phyloP scores from a whole-genome alignment of 2,329 filamentous ascomycete genomes.

The Coleophoma eucalyptorum region DNA sequence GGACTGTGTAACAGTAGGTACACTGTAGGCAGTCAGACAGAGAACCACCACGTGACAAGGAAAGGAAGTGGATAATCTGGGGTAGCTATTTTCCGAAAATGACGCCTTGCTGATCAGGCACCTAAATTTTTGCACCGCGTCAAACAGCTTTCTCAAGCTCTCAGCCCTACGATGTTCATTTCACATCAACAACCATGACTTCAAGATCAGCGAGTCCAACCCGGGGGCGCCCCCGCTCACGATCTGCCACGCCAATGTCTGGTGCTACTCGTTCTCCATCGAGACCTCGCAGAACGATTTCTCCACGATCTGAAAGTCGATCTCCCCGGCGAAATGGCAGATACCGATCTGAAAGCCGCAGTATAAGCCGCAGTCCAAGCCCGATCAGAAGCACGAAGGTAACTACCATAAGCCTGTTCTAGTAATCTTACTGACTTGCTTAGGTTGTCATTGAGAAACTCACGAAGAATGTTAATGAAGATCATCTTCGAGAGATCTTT shows the following conservation, averaged over 20 bases:
- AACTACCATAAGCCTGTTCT: slow-evolving; percentile 2
- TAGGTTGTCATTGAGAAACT: slow-evolving; percentile 95
- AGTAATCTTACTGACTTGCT: slow-evolving; percentile 9
- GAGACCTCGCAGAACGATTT: slow-evolving; percentile 23
- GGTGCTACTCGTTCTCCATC: slow-evolving; percentile 15
- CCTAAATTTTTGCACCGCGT: no score
- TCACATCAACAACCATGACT: slow-evolving; percentile 9
- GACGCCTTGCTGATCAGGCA: no score
- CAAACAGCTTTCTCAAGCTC: no score
- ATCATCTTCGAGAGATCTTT: slow-evolving; percentile 89
- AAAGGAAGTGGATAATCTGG: no score
- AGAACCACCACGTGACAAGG: no score
- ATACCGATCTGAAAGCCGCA: slow-evolving; percentile 25
- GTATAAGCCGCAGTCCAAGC: slow-evolving; percentile 25
- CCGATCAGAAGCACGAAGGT: slow-evolving; percentile 51
- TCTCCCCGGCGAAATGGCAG: slow-evolving; percentile 21
- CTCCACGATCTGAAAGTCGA: slow-evolving; percentile 21
- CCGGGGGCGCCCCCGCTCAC: slow-evolving; percentile 19
- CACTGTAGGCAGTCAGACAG: no score
- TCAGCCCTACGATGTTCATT: no score
- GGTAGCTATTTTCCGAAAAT: no score
- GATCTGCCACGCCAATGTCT: slow-evolving; percentile 23
- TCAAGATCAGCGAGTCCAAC: slow-evolving; percentile 18
- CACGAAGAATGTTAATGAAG: slow-evolving; percentile 89
- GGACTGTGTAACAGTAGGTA: no score